Percentiles rank a stretch among this genome's conserved stretches.
Conservation (phyloP, 371 early-diverging fungal species). For the Mucor racemosus region DNA sequence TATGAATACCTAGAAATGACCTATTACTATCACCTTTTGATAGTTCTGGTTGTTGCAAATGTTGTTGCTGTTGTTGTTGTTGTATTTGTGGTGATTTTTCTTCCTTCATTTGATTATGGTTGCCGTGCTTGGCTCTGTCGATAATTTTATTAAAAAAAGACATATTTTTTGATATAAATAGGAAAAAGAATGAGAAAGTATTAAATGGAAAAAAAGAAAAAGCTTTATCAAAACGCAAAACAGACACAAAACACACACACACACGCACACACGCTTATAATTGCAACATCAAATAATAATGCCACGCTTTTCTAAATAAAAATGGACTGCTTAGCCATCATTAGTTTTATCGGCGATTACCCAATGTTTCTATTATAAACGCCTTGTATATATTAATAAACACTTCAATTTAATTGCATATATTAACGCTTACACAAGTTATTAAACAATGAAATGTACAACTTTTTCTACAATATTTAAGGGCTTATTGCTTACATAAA, state of each 20-base stretch:
- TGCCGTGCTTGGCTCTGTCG: conserved; percentile 21
- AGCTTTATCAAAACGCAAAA: conserved; percentile 1
- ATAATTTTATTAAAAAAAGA: conserved; percentile 30
- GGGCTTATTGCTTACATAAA: no score
- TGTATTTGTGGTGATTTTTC: neutral
- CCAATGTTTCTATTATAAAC: neutral
- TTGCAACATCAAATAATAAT: neutral
- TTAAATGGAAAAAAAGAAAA: conserved; percentile 7
- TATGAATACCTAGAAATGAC: conserved; percentile 12
- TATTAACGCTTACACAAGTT: no score
- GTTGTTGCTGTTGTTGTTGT: neutral
- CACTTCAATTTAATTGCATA: neutral
- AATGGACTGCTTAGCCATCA: neutral
- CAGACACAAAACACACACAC: neutral
- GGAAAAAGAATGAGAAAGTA: neutral
- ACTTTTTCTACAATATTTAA: no score
- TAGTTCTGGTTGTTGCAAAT: neutral
- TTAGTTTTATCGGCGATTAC: neutral
- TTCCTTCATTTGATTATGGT: conserved; percentile 6
- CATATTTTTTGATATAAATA: neutral
- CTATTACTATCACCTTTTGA: conserved; percentile 7
- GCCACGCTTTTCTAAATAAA: conserved; percentile 2
- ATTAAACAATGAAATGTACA: no score
- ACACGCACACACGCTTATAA: neutral
- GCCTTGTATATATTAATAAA: neutral